These are phyloP conservation scores for Trichoderma orchidacearum DNA, from an alignment of 495 filamentous ascomycete genomes.

Conservation along the genomic window DNA sequence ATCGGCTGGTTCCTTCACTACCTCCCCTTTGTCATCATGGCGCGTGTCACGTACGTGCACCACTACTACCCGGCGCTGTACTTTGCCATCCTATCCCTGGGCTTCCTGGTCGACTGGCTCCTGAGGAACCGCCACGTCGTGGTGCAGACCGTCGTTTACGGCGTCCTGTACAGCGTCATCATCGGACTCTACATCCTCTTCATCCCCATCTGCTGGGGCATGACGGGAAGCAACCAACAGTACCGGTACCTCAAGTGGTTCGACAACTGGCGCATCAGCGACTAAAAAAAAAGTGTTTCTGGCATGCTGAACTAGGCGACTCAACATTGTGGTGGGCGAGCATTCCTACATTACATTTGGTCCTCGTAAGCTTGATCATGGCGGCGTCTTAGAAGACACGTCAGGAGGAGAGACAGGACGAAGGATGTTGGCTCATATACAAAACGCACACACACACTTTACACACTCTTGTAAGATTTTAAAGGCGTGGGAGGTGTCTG, in stretches of 20 bases:
- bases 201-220: conserved; percentile 92
- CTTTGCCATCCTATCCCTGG: conserved; percentile 82
- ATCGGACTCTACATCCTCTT: conserved; percentile 80
- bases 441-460: not conserved
- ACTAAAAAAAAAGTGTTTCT: conserved; percentile 20
- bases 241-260: conserved; percentile 94
- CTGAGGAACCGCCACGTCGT: conserved; percentile 46
- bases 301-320: not conserved
- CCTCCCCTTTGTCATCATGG: conserved; percentile 92
- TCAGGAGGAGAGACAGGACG: not conserved
- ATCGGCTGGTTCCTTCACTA: conserved; percentile 96
- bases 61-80: conserved; percentile 99
- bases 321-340: not conserved
- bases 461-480: not conserved
- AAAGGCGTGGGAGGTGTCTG: not conserved
- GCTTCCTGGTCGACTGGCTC: conserved; percentile 80
- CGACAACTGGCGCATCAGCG: conserved; percentile 48
- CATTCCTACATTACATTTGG: not conserved
- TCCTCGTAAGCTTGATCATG: not conserved
- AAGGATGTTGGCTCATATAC: not conserved
- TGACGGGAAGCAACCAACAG: conserved; percentile 70
- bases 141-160: conserved; percentile 51
- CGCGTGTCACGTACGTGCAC: conserved; percentile 95
- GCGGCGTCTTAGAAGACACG: not conserved
- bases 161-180: conserved; percentile 52